These are phyloP conservation scores for Boletales sp. DNA, from an alignment of 768 basidiomycete species.

Conservation along the genomic window DNA sequence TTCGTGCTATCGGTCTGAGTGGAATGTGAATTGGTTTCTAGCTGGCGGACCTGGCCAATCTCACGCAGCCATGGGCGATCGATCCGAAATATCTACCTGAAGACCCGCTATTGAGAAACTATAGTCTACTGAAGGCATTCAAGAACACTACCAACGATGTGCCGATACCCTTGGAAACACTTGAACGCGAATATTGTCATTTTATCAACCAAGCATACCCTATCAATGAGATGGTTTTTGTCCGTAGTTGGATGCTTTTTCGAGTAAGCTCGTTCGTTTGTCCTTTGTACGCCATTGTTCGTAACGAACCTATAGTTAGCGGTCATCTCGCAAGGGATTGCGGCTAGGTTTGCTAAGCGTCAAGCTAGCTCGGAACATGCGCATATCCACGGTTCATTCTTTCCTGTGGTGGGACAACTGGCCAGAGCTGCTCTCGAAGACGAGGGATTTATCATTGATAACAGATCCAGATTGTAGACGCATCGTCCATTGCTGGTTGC, in stretches of 20 bases:
- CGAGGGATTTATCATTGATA: slow-evolving; percentile 35
- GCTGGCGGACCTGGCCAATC: slow-evolving; percentile 88
- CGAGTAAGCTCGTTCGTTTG: slow-evolving; percentile 43
- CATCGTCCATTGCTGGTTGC: neutral
- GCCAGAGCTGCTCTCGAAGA: slow-evolving; percentile 60
- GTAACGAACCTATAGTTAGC: slow-evolving; percentile 46
- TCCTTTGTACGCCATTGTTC: neutral
- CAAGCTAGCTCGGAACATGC: slow-evolving; percentile 90
- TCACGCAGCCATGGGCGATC: slow-evolving; percentile 81
- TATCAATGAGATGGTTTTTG: slow-evolving; percentile 75
- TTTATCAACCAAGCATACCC: slow-evolving; percentile 67
- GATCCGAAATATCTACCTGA: slow-evolving; percentile 39
- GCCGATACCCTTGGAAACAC: slow-evolving; percentile 62
- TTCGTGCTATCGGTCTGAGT: neutral
- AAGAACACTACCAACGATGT: slow-evolving; percentile 55
- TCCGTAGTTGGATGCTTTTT: slow-evolving; percentile 82
- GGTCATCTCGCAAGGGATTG: slow-evolving; percentile 87
- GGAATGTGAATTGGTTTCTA: slow-evolving; percentile 20
- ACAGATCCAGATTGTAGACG: slow-evolving; percentile 25
- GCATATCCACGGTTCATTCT: slow-evolving; percentile 38
- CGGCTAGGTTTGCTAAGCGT: slow-evolving; percentile 77
- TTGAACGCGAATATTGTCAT: slow-evolving; percentile 81
- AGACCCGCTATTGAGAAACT: slow-evolving; percentile 10
- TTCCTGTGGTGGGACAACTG: slow-evolving; percentile 61
- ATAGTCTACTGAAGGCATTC: slow-evolving; percentile 48